These are phyloP conservation scores for grape (Vitis vinifera) DNA, from an alignment of 164 flowering plant genomes.

Conservation along the genomic window ASM3070453v1 NC_081805.1:10525001-10525500, in stretches of 20 bases:
- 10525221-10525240: too few relatives aligned
- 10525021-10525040: conserved; percentile 33
- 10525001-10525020: conserved; percentile 47
- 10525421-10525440: neutral
- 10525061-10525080: neutral
- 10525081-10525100: neutral
- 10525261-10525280: too few relatives aligned
- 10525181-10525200: too few relatives aligned
- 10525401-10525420: neutral
- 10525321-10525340: too few relatives aligned
- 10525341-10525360: neutral
- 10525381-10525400: neutral
- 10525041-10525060: conserved; percentile 35
- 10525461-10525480: conserved; percentile 1
- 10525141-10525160: neutral
- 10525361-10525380: neutral
- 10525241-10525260: too few relatives aligned
- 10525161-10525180: too few relatives aligned
- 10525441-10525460: neutral
- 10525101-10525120: neutral
- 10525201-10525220: too few relatives aligned
- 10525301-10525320: too few relatives aligned
- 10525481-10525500: neutral
- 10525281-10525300: too few relatives aligned
- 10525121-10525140: neutral